Evolutionary conservation across 2,329 filamentous ascomycete species (phyloP).

Genomic region (Paraphoma chrysanthemicola): DNA sequence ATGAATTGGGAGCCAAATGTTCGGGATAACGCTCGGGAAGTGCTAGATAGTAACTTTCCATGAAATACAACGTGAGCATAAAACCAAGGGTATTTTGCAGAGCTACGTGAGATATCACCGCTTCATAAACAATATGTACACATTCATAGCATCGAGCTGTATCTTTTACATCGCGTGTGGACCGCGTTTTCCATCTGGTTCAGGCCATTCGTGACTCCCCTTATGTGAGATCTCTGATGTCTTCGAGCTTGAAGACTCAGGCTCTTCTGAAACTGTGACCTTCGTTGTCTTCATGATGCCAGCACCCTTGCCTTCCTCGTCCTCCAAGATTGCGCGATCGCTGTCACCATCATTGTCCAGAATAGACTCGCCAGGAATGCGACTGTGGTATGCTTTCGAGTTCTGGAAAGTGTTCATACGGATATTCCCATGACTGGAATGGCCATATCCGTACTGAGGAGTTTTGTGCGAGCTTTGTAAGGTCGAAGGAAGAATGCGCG

Average conservation of each 20-base stretch:
- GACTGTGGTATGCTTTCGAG: constrained; percentile 30
- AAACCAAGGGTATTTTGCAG: too few relatives aligned
- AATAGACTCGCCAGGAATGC: constrained; percentile 26
- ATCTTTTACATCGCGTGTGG: background rate
- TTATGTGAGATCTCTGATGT: background rate
- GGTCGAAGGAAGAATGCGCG: constrained; percentile 21
- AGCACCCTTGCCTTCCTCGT: constrained; percentile 20
- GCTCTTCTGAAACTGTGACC: constrained; percentile 22
- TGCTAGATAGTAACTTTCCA: too few relatives aligned
- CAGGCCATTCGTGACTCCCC: constrained; percentile 1
- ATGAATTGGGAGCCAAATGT: too few relatives aligned
- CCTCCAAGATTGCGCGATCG: constrained; percentile 33
- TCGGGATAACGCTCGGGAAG: too few relatives aligned
- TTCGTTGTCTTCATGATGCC: constrained; percentile 35
- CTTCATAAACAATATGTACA: too few relatives aligned
- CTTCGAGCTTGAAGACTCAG: background rate
- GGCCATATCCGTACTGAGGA: constrained; percentile 18
- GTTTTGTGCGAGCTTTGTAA: constrained; percentile 9
- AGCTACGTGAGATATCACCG: too few relatives aligned
- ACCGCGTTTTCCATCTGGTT: background rate
- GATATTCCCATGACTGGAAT: constrained; percentile 10
- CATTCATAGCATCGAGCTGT: too few relatives aligned
- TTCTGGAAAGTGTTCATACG: constrained; percentile 19
- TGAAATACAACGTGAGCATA: too few relatives aligned
- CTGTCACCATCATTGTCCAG: constrained; percentile 34